Conservation (phyloP, 2,329 filamentous ascomycete species). For the Penicillium sp. region DNA sequence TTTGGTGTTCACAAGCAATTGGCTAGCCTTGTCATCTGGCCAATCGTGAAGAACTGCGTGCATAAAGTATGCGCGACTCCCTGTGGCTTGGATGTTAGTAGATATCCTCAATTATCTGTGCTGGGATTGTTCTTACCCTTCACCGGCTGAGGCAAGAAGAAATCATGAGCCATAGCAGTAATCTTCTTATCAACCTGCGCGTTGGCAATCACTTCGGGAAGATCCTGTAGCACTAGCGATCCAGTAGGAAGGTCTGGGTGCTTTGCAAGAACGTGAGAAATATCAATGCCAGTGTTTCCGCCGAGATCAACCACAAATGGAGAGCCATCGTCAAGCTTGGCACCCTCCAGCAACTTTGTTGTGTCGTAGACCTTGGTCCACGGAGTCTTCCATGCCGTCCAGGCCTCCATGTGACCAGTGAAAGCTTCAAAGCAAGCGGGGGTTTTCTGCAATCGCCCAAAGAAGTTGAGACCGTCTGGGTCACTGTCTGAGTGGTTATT, state of each 20-base stretch:
- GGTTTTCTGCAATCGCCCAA: constrained; percentile 33
- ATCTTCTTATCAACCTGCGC: constrained; percentile 25
- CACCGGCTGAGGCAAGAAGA: constrained; percentile 28
- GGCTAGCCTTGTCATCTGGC: constrained; percentile 35
- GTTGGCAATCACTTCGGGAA: constrained; percentile 36
- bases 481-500: constrained; percentile 26
- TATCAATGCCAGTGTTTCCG: constrained; percentile 41
- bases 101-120: accelerated
- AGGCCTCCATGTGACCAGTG: constrained; percentile 38
- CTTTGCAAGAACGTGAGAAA: constrained; percentile 29
- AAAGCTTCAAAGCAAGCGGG: constrained; percentile 32
- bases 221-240: constrained; percentile 40
- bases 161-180: constrained; percentile 27
- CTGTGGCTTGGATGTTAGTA: constrained; percentile 16
- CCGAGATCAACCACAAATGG: constrained; percentile 42
- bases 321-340: constrained; percentile 14
- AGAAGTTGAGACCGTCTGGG: constrained; percentile 31
- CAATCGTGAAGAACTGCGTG: constrained; percentile 47
- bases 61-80: constrained; percentile 43
- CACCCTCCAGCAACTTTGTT: constrained; percentile 21
- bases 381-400: constrained; percentile 33
- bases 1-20: constrained; percentile 32
- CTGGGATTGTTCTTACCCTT: constrained; percentile 19
- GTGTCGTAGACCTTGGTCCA: constrained; percentile 36
- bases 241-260: constrained; percentile 35